phyloP scores from a whole-genome alignment of 805 yeast genomes.

The Jamesozyma jinghongensis region DNA sequence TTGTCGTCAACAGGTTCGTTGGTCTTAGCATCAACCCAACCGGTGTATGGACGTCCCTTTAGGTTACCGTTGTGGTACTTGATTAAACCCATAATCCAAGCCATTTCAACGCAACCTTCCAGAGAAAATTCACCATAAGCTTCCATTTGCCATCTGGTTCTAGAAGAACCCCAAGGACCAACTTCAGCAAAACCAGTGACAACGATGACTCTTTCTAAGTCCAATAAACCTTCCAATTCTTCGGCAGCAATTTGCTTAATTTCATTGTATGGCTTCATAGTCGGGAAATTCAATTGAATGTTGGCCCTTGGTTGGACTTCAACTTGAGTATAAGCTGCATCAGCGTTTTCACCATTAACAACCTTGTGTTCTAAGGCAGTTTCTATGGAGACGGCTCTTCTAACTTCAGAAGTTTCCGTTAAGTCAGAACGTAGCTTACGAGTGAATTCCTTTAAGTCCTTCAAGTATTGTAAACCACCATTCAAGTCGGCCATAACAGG shows the following conservation, averaged over 20 bases:
- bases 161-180: constrained; percentile 98
- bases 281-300: constrained; percentile 89
- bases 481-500: constrained; percentile 98
- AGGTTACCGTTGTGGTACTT: constrained; percentile 80
- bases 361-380: constrained; percentile 75
- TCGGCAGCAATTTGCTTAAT: constrained; percentile 56
- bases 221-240: constrained; percentile 81
- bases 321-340: constrained; percentile 71
- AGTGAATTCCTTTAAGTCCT: constrained; percentile 83
- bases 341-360: constrained; percentile 81
- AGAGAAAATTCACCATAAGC: constrained; percentile 87
- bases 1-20: constrained; percentile 88
- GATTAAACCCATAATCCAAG: constrained; percentile 98
- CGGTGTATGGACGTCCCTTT: constrained; percentile 67
- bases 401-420: constrained; percentile 78
- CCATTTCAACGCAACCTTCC: constrained; percentile 98
- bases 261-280: constrained; percentile 65
- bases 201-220: constrained; percentile 84
- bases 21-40: constrained; percentile 97
- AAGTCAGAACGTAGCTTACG: constrained; percentile 60
- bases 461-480: constrained; percentile 95
- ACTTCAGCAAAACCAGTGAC: constrained; percentile 98
- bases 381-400: constrained; percentile 93
- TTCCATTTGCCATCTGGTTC: constrained; percentile 99
- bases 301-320: constrained; percentile 89